Evolutionary conservation across 2,329 filamentous ascomycete genomes (phyloP), one percentile per base, ranked within the genome.

Genomic region (Ploettnerulaceae sp.): DNA sequence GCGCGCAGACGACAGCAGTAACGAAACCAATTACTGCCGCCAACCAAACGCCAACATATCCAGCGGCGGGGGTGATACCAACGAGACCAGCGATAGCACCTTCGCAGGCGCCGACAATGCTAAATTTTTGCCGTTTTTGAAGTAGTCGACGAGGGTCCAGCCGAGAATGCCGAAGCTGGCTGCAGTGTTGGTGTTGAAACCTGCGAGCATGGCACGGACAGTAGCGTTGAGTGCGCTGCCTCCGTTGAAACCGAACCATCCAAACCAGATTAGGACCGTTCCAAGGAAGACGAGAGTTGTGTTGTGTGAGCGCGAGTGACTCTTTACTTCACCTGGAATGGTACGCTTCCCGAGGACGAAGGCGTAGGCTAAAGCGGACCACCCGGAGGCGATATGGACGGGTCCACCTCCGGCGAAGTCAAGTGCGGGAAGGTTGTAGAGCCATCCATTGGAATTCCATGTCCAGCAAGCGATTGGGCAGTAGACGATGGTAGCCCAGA

Each of bases 381-480:
- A 82, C 2, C 81, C 79, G 1, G 71, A 76, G 2, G 79, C 73
- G 44, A 84, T 79, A 57, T 84, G 79, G 2, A 84, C 81, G 3
- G 79, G 80, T 1, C 81, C 79, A 44, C 59, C 59, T 31, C 59
- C 59, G n/a, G 59, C 58, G 18, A 61, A 62, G 36, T 62, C 59
- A 4, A 62, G 54, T 32, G 57, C 53, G 17, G 81, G 58, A 2
- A 83, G 71, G n/a, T 47, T 76, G 63, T 69, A 81, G 0, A 84
- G 66, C 80, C 81, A 84, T 8, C 81, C 80, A 42, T 74, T 76
- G n/a, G 72, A 59, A 57, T 84, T 84, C 81, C 81, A 84, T 3
- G 78, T 81, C 79, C 79, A 83, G 65, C 74, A 80, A 0, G 79
- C 79, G 26, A 83, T 74, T 0, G 74, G 73, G 54, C 72, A 82